These are phyloP conservation scores for Penicillium palitans DNA, from an alignment of 2,329 filamentous ascomycete species.

Conservation along the genomic window DNA sequence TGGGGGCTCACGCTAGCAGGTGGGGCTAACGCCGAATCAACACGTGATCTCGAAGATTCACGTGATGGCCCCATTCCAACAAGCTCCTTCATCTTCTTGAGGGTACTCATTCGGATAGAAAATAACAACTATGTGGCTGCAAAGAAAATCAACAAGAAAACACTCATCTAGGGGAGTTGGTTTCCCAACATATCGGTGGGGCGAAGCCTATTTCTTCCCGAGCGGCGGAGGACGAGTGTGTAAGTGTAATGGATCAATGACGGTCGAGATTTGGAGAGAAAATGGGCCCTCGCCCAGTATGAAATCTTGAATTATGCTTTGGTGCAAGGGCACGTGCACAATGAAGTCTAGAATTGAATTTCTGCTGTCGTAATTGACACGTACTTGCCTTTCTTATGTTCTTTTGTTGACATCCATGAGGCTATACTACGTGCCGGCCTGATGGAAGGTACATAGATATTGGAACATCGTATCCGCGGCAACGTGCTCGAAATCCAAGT, in stretches of 20 bases:
- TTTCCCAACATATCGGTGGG: conserved; percentile 10
- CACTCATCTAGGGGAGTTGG: neutral
- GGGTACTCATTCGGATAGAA: conserved; percentile 16
- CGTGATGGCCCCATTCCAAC: conserved; percentile 14
- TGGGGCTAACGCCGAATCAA: neutral
- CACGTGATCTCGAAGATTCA: conserved; percentile 5
- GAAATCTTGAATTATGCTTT: neutral
- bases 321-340: neutral
- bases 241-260: conserved; percentile 15
- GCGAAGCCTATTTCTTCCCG: conserved; percentile 12
- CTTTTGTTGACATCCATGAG: neutral
- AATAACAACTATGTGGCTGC: neutral
- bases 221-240: conserved; percentile 8
- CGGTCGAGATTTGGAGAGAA: conserved; percentile 5
- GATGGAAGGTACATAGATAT: conserved; percentile 14
- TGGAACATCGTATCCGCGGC: neutral
- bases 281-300: conserved; percentile 3
- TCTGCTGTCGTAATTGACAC: conserved; percentile 2
- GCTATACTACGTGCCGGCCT: conserved; percentile 2
- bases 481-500: neutral
- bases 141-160: neutral
- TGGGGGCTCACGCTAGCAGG: conserved; percentile 6
- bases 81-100: conserved; percentile 23
- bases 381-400: neutral
- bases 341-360: neutral